Evolutionary conservation across 257 asterid genomes (phyloP), one percentile per base, ranked within the genome.

Genomic region (Plantago major): DNA sequence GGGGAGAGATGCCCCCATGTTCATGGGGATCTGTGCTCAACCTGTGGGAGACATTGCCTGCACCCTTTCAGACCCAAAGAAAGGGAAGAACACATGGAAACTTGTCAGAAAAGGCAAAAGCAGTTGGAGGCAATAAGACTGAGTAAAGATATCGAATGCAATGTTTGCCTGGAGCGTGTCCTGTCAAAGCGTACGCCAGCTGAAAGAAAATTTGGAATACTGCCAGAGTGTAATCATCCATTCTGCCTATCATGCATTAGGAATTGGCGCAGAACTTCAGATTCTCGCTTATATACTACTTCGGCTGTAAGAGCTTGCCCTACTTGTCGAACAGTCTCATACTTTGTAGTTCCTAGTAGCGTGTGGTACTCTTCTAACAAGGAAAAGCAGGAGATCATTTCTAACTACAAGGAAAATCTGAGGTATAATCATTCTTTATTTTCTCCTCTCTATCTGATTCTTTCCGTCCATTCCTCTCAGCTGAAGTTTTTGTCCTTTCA

Each of bases 291-390:
- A 79, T 80, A 83, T 67, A 74, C 79, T 55, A 84, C 79, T 79
- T 76, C 95, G 62, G 82, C 95, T 14, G 55, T 81, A 53, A 81
- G 92, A 81, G 76, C 92, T 55, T 86, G 95, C 77, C 95, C 95
- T 43, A 76, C 82, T 60, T 86, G 95, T 72, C 69, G 95, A 37
- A 86, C 76, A 64, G 79, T 81, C 61, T 84, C 95, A 17, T 86
- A 86, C 74, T 86, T 84, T 65, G 85, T 86, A 65, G 74, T 86
- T 73, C 95, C 95, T 49, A 86, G 95, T 76, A 81, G 74, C 62
- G 73, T 79, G 54, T 86, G 92, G 95, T 84, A 76, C 66, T 73
- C 71, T 38, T 60, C 80, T n/a, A 69, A 73, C 61, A 85, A 81
- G 66, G 92, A 84, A 71, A 86, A 86, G 70, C 71, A 65, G 57